Conservation (phyloP, 352 stramenopile species). For the Phytophthora nicotianae region DNA sequence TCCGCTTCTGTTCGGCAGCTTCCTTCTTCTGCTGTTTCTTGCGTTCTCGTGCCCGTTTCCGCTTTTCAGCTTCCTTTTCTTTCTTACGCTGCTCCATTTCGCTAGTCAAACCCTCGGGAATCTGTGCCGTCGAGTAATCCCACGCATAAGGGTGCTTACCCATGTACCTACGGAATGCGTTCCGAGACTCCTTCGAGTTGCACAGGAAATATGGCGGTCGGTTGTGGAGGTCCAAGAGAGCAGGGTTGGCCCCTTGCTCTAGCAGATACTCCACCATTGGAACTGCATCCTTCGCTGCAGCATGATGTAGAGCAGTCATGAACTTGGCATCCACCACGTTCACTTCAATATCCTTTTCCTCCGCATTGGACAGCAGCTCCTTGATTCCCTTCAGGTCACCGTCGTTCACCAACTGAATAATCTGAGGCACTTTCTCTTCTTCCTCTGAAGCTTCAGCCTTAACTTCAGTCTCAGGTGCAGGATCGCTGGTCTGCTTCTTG, state of each 20-base stretch:
- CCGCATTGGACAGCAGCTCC: constrained; percentile 38
- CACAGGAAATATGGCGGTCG: constrained; percentile 92
- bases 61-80: constrained; percentile 89
- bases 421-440: constrained; percentile 34
- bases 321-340: constrained; percentile 65
- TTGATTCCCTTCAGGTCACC: constrained; percentile 45
- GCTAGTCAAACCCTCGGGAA: constrained; percentile 73
- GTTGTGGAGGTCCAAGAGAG: constrained; percentile 75
- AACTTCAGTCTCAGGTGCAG: not conserved
- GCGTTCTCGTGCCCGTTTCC: constrained; percentile 82
- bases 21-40: constrained; percentile 93
- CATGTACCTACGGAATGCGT: constrained; percentile 92
- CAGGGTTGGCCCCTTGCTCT: constrained; percentile 85
- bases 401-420: constrained; percentile 51
- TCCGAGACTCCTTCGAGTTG: constrained; percentile 85
- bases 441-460: constrained; percentile 14
- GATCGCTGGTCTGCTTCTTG: constrained; percentile 14
- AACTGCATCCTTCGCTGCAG: constrained; percentile 50
- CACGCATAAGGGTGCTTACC: constrained; percentile 79
- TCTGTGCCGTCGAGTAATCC: constrained; percentile 75
- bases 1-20: constrained; percentile 65
- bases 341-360: constrained; percentile 37
- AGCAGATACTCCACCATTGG: constrained; percentile 77
- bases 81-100: constrained; percentile 89
- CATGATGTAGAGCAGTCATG: constrained; percentile 85